Conservation (phyloP, 2,329 filamentous ascomycete genomes). For the Ceratocystis lukuohia region DNA sequence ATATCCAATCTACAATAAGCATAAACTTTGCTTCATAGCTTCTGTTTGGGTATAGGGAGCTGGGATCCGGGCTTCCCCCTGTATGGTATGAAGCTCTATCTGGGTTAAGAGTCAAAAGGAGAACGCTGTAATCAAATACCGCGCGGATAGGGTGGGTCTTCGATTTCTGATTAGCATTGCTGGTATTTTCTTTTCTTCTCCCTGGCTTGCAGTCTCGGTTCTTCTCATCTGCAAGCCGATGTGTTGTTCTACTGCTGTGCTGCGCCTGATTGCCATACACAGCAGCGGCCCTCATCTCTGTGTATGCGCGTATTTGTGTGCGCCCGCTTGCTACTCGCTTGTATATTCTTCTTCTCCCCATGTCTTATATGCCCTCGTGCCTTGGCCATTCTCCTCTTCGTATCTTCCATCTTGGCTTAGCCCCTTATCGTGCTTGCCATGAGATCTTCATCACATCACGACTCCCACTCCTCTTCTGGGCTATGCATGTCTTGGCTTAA, state of each 20-base stretch:
- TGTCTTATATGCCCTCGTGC: background rate
- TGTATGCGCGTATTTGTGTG: too few relatives aligned
- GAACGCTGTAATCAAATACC: background rate
- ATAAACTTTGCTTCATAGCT: too few relatives aligned
- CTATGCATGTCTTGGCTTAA: slow-evolving; percentile 6
- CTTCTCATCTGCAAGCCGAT: too few relatives aligned
- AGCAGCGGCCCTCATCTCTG: too few relatives aligned
- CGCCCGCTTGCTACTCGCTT: background rate
- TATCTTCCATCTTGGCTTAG: background rate
- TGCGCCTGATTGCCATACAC: too few relatives aligned
- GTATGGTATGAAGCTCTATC: background rate
- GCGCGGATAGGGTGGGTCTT: background rate
- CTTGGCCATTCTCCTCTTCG: background rate
- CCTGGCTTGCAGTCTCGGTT: too few relatives aligned
- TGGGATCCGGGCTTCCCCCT: background rate
- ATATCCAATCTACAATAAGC: too few relatives aligned
- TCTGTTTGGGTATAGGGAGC: too few relatives aligned
- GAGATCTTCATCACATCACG: background rate
- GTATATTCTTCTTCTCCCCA: background rate
- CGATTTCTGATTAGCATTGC: too few relatives aligned
- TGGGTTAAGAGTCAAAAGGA: background rate
- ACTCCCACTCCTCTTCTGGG: background rate
- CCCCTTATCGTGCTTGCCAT: background rate
- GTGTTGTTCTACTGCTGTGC: too few relatives aligned
- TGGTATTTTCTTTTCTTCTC: too few relatives aligned